Conservation (phyloP, 768 basidiomycete genomes). For the Auricularia sp. region DNA sequence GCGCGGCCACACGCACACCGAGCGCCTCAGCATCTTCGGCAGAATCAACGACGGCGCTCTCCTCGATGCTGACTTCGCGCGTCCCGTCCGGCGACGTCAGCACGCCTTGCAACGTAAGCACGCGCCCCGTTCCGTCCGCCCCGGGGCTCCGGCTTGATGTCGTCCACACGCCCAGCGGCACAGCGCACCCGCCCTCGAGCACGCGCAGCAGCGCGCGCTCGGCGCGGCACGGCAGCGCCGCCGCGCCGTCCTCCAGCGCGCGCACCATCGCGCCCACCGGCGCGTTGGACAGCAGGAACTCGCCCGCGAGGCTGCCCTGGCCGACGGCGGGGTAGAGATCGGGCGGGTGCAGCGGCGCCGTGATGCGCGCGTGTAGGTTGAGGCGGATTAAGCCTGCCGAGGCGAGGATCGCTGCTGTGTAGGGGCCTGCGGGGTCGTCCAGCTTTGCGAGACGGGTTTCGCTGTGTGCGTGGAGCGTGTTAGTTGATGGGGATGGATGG, state of each 20-base stretch:
- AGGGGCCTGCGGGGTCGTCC: conserved; percentile 70
- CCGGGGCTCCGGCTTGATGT: conserved; percentile 5
- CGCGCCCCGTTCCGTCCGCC: not conserved
- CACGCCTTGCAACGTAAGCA: not conserved
- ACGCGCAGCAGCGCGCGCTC: conserved; percentile 81
- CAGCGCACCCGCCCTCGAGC: conserved; percentile 94
- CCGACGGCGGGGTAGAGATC: conserved; percentile 81
- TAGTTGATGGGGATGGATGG: too few relatives aligned
- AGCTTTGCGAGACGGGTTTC: conserved; percentile 88
- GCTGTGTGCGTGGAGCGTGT: conserved; percentile 25
- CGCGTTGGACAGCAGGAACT: conserved; percentile 61
- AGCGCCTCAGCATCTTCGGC: not conserved
- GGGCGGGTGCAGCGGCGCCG: conserved; percentile 62
- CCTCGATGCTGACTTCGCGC: not conserved
- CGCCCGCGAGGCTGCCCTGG: conserved; percentile 85
- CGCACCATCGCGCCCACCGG: conserved; percentile 55
- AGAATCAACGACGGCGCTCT: not conserved
- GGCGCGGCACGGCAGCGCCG: conserved; percentile 65
- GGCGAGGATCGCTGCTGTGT: conserved; percentile 84
- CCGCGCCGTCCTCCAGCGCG: conserved; percentile 47
- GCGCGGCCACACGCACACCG: not conserved
- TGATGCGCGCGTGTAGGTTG: conserved; percentile 63
- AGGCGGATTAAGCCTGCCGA: conserved; percentile 56
- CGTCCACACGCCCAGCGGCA: conserved; percentile 80
- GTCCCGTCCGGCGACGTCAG: not conserved